phyloP scores from a whole-genome alignment of 441 rosid species.

The Biscutella laevigata region DNA sequence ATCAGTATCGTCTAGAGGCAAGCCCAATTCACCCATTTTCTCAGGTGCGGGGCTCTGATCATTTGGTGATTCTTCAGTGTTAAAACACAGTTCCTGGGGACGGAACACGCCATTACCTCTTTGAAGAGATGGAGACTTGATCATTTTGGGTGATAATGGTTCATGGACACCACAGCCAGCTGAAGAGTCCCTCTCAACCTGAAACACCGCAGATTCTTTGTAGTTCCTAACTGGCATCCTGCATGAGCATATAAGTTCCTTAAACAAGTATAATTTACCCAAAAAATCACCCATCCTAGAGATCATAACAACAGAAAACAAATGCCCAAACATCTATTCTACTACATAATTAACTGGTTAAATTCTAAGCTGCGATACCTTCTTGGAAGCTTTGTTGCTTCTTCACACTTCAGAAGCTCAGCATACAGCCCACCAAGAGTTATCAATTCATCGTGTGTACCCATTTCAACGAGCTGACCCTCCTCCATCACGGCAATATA shows the following conservation, averaged over 20 bases:
- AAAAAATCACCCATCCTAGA: conserved; percentile 4
- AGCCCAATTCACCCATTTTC: conserved; percentile 55
- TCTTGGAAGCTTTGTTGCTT: conserved; percentile 95
- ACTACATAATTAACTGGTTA: neutral
- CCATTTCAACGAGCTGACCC: conserved; percentile 99
- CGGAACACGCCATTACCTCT: conserved; percentile 57
- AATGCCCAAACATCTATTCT: conserved; percentile 27
- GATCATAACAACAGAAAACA: conserved; percentile 8
- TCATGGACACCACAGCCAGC: conserved; percentile 75
- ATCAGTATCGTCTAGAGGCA: conserved; percentile 44
- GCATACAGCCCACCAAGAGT: conserved; percentile 76
- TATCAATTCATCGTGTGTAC: conserved; percentile 88
- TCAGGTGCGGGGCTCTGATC: conserved; percentile 59
- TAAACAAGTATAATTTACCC: conserved; percentile 10
- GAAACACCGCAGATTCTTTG: conserved; percentile 56
- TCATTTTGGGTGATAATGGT: conserved; percentile 74
- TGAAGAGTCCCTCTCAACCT: conserved; percentile 79
- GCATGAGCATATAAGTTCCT: conserved; percentile 24
- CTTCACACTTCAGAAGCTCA: conserved; percentile 95
- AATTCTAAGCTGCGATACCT: conserved; percentile 46
- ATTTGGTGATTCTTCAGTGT: conserved; percentile 63
- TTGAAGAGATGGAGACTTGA: conserved; percentile 88
- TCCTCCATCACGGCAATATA: conserved; percentile 99
- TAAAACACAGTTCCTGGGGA: conserved; percentile 47
- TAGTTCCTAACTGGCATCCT: conserved; percentile 82